Conservation (phyloP, 148 eudicot genomes). For the Nyssa sinensis region DNA sequence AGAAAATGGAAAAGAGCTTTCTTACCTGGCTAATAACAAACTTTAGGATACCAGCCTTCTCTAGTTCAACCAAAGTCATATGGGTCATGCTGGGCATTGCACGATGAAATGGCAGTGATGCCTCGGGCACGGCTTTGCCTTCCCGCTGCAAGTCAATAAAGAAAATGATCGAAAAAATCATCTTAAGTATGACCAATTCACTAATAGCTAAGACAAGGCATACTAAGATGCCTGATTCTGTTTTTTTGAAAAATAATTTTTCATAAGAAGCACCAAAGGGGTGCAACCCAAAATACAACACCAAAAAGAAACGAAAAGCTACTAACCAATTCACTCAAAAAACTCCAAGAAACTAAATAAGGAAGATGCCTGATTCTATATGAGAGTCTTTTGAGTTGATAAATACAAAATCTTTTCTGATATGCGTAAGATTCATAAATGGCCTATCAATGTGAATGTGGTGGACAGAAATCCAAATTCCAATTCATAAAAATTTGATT, state of each 20-base stretch:
- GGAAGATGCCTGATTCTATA: background rate
- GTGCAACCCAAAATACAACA: too few species aligned
- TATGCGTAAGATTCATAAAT: background rate
- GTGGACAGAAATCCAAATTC: background rate
- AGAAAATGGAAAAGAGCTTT: background rate
- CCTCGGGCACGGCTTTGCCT: slow-evolving; percentile 30
- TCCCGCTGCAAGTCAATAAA: slow-evolving; percentile 45
- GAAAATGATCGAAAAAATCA: slow-evolving; percentile 13
- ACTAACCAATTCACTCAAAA: too few species aligned
- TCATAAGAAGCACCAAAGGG: too few species aligned
- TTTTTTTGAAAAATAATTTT: too few species aligned
- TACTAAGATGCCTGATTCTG: background rate
- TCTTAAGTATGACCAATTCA: background rate
- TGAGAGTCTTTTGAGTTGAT: background rate
- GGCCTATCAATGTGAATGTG: background rate
- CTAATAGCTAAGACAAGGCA: background rate
- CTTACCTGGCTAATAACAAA: slow-evolving; percentile 90
- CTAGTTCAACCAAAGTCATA: slow-evolving; percentile 93
- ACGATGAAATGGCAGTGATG: slow-evolving; percentile 91
- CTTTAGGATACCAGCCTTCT: slow-evolving; percentile 79
- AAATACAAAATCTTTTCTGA: background rate
- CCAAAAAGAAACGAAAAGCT: too few species aligned
- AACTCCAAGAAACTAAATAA: too few species aligned
- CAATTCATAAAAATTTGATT: background rate
- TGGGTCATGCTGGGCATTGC: slow-evolving; percentile 93